A percentile compares a stretch with the other conserved stretches of the same genome.
Evolutionary conservation across 345 rosid species (phyloP).

Genomic region (Zanthoxylum bungeanum): DNA sequence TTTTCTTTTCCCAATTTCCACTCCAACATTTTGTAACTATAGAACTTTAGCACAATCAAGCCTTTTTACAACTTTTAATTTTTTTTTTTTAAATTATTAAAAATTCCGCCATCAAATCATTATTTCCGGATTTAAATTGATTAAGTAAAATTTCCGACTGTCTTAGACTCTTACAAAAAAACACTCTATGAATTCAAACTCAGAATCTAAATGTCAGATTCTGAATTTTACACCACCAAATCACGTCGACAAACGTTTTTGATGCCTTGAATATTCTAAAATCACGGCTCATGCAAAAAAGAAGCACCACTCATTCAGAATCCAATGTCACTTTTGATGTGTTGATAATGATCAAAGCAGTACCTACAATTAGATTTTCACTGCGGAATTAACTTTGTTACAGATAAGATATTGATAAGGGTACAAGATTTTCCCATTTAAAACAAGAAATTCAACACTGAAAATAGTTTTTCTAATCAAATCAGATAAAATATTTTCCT

Average conservation of each 20-base stretch:
- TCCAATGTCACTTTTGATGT: not conserved
- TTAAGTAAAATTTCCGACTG: no score
- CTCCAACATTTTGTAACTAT: no score
- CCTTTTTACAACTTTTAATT: no score
- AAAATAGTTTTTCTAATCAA: no score
- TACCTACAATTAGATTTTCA: not conserved
- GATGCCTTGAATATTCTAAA: conserved; percentile 7
- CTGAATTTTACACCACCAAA: not conserved
- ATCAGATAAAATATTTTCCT: no score
- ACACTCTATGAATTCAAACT: no score
- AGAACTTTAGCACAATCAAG: no score
- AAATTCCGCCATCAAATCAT: no score
- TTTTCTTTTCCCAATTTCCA: no score
- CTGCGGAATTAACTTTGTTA: not conserved
- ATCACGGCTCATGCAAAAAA: not conserved
- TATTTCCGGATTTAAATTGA: no score
- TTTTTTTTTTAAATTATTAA: no score
- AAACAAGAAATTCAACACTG: not conserved
- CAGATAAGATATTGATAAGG: not conserved
- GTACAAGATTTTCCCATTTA: not conserved
- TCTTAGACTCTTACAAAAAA: no score
- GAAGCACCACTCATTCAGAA: not conserved
- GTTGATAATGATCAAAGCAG: not conserved
- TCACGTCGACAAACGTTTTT: not conserved
- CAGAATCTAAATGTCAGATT: not conserved